Conservation (phyloP, 116 monocot species). For the Zostera marina region DNA sequence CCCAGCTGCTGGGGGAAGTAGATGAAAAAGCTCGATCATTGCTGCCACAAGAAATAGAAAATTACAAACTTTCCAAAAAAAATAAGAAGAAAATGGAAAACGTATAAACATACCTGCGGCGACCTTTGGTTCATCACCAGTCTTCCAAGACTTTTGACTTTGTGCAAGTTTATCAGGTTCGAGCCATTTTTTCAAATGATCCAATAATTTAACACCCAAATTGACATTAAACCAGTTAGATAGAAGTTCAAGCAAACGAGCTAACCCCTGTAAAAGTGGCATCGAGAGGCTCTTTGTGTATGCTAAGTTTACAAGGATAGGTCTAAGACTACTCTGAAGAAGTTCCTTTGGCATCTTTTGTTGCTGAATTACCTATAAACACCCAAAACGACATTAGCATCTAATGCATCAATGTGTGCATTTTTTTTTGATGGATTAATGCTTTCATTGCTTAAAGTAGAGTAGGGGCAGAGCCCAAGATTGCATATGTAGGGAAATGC, state of each 20-base stretch:
- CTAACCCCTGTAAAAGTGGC: slow-evolving; percentile 96
- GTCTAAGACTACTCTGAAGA: slow-evolving; percentile 85
- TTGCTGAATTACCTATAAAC: slow-evolving; percentile 86
- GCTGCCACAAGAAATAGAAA: slow-evolving; percentile 25
- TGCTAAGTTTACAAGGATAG: slow-evolving; percentile 90
- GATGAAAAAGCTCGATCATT: slow-evolving; percentile 98
- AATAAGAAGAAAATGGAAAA: neutral
- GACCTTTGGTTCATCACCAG: slow-evolving; percentile 97
- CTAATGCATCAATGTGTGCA: neutral
- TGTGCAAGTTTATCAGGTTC: slow-evolving; percentile 98
- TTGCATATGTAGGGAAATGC: too few species aligned
- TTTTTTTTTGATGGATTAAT: neutral
- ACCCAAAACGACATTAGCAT: neutral
- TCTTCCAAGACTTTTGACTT: slow-evolving; percentile 86
- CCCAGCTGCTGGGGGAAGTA: slow-evolving; percentile 89
- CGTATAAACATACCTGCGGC: slow-evolving; percentile 54
- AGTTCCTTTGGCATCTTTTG: slow-evolving; percentile 98
- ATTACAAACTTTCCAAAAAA: neutral
- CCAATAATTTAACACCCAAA: slow-evolving; percentile 80
- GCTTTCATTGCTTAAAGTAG: too few species aligned
- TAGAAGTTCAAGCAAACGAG: slow-evolving; percentile 89
- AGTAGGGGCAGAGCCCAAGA: too few species aligned
- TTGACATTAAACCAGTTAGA: slow-evolving; percentile 98
- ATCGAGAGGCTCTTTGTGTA: slow-evolving; percentile 86
- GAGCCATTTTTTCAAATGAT: slow-evolving; percentile 96